A percentile compares a stretch with the other conserved stretches of the same genome.
Evolutionary conservation across 2,329 filamentous ascomycete species (phyloP).

Genomic region (Hymenoscyphus fructigenus): DNA sequence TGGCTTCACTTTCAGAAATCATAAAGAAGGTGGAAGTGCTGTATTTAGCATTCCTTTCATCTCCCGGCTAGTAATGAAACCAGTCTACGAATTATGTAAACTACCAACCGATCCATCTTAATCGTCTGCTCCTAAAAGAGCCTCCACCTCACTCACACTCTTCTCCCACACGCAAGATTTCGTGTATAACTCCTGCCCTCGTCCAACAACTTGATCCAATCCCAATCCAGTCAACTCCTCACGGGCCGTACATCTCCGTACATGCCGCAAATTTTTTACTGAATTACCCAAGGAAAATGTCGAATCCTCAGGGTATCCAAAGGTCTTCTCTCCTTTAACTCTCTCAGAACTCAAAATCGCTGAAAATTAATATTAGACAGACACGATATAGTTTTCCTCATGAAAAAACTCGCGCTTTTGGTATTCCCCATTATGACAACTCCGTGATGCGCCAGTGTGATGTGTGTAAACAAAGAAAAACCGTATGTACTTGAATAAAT

Average conservation of each 20-base stretch:
- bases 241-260: slow-evolving; percentile 3
- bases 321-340: neutral
- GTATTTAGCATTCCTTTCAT: neutral
- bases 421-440: slow-evolving; percentile 7
- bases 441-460: slow-evolving; percentile 8
- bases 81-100: neutral
- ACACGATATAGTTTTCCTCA: neutral
- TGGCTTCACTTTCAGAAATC: neutral
- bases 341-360: neutral
- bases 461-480: slow-evolving; percentile 11
- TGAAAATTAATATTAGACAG: neutral
- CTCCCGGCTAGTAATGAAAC: neutral
- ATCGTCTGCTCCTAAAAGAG: neutral
- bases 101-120: neutral
- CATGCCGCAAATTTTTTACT: neutral
- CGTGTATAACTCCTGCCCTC: neutral
- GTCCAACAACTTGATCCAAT: neutral
- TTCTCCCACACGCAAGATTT: neutral
- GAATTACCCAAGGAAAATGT: neutral
- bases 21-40: neutral
- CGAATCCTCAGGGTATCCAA: neutral
- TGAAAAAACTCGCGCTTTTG: slow-evolving; percentile 6
- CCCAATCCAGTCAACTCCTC: neutral
- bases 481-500: slow-evolving; percentile 10
- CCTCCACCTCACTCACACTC: neutral